Evolutionary conservation across 352 stramenopile species (phyloP).

Genomic region (Phytophthora crassamura): DNA sequence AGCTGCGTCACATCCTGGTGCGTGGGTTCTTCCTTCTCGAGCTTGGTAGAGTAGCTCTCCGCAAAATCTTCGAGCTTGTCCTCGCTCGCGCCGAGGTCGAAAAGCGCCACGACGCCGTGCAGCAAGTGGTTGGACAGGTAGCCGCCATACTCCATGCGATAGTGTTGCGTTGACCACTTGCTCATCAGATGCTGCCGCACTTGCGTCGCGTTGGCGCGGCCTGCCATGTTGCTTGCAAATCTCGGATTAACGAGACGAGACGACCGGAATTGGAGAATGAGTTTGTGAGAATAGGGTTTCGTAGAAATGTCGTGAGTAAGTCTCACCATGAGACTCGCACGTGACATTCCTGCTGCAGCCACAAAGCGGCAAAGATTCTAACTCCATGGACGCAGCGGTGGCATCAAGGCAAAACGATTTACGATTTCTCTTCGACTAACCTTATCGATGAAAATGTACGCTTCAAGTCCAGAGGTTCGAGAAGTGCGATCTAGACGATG

Average conservation of each 20-base stretch:
- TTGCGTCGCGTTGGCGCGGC: conserved; percentile 3
- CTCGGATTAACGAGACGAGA: conserved; percentile 4
- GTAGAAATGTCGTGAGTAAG: background rate
- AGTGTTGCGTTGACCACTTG: conserved; percentile 39
- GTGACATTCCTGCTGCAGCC: too few species aligned
- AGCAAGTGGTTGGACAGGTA: conserved; percentile 49
- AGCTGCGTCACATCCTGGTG: conserved; percentile 24
- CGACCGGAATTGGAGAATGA: conserved; percentile 11
- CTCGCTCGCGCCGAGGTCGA: conserved; percentile 37
- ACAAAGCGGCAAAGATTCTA: too few species aligned
- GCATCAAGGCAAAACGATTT: too few species aligned
- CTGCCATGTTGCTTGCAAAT: conserved; percentile 18
- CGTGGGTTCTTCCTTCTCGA: conserved; percentile 25
- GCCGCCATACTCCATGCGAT: conserved; percentile 42
- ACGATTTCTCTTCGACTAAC: too few species aligned
- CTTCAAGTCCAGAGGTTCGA: too few species aligned
- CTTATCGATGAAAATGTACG: too few species aligned
- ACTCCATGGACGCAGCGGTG: too few species aligned
- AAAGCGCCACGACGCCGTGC: conserved; percentile 44
- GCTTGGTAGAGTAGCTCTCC: conserved; percentile 34
- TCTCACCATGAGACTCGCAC: too few species aligned
- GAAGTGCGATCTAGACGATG: too few species aligned
- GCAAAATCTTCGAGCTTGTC: conserved; percentile 41
- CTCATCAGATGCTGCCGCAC: conserved; percentile 31
- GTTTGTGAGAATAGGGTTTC: background rate